Conservation (phyloP, 257 asterid species). For the Forsythia suspensa region DNA sequence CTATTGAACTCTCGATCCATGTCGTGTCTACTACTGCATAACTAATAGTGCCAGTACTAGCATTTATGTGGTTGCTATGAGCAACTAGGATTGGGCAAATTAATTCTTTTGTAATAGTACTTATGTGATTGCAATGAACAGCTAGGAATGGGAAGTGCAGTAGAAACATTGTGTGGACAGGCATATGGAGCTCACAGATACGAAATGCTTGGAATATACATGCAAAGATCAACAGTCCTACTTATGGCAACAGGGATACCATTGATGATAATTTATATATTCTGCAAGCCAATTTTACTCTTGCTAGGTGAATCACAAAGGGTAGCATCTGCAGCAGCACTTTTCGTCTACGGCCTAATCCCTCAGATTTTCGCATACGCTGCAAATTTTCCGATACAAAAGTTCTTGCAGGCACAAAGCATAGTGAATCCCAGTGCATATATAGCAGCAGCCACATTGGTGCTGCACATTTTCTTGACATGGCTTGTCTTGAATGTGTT, state of each 20-base stretch:
- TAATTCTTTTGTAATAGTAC: too few relatives aligned
- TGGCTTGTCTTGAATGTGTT: constrained; percentile 50
- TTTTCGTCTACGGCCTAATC: constrained; percentile 55
- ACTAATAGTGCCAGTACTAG: too few relatives aligned
- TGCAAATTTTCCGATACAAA: constrained; percentile 57
- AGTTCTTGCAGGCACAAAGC: constrained; percentile 64
- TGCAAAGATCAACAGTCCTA: constrained; percentile 64
- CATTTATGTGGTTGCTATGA: background rate
- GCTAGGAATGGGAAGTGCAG: constrained; percentile 82
- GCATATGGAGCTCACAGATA: constrained; percentile 56
- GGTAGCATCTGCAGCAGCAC: constrained; percentile 47
- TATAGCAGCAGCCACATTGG: constrained; percentile 46
- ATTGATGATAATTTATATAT: constrained; percentile 33
- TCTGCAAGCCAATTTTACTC: constrained; percentile 45
- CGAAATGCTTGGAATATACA: constrained; percentile 64
- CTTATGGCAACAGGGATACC: constrained; percentile 44
- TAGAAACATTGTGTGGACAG: constrained; percentile 75
- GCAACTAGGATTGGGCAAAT: constrained; percentile 62
- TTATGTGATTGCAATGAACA: constrained; percentile 10
- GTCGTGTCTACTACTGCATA: background rate
- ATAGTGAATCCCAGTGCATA: constrained; percentile 64
- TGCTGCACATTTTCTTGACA: constrained; percentile 39
- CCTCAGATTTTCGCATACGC: constrained; percentile 72
- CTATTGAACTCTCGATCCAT: too few relatives aligned
- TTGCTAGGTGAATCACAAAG: constrained; percentile 46